phyloP scores from a whole-genome alignment of 768 basidiomycete species.

The Suillus weaverae region DNA sequence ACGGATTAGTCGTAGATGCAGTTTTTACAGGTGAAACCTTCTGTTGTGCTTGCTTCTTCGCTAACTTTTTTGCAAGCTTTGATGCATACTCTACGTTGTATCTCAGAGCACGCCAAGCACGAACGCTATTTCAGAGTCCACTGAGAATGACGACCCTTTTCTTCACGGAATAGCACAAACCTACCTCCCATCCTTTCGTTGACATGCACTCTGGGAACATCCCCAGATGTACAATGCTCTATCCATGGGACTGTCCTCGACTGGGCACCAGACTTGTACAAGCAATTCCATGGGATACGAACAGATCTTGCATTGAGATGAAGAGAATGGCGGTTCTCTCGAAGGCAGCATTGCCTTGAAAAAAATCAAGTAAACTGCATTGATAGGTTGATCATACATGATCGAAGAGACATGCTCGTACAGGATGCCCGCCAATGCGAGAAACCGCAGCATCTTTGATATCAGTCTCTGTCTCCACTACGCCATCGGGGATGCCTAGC shows the following conservation, averaged over 20 bases:
- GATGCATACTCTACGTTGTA: constrained; percentile 74
- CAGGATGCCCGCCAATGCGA: constrained; percentile 87
- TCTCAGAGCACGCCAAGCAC: constrained; percentile 78
- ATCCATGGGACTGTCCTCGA: constrained; percentile 83
- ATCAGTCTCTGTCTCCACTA: constrained; percentile 56
- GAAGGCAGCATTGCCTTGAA: constrained; percentile 72
- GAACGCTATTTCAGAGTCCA: constrained; percentile 48
- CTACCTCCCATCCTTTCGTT: constrained; percentile 76
- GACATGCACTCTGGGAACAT: constrained; percentile 69
- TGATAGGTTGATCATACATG: constrained; percentile 47
- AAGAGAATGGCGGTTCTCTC: constrained; percentile 58
- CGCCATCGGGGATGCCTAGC: constrained; percentile 80
- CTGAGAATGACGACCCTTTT: constrained; percentile 16
- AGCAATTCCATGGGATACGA: constrained; percentile 75
- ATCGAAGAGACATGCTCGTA: constrained; percentile 58
- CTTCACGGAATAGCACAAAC: constrained; percentile 21
- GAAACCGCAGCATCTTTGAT: constrained; percentile 79
- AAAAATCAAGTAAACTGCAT: constrained; percentile 44
- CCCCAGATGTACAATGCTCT: constrained; percentile 86
- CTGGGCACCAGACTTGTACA: constrained; percentile 88
- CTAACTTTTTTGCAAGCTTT: constrained; percentile 62
- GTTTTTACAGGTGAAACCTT: constrained; percentile 37
- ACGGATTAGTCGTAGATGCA: constrained; percentile 58
- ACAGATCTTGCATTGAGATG: constrained; percentile 73
- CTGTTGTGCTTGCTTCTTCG: constrained; percentile 38